Conservation (phyloP, 164 flowering plant genomes). For the Echeveria elegans region DNA sequence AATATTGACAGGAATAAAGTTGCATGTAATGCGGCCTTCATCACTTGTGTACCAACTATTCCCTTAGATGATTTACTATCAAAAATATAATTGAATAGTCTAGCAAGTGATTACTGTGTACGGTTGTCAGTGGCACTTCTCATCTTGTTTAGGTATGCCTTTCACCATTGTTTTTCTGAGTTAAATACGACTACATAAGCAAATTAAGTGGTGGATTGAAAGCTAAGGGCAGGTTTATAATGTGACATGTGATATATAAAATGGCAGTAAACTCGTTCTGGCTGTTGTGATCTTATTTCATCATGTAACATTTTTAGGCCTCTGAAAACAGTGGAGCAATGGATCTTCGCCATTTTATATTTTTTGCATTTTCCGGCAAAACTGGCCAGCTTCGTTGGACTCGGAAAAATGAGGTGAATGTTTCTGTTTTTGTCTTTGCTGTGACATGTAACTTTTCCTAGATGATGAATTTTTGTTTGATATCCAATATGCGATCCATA, state of each 20-base stretch:
- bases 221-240: neutral
- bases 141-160: neutral
- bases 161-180: neutral
- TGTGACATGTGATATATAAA: neutral
- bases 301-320: constrained; percentile 22
- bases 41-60: neutral
- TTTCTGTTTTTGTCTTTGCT: neutral
- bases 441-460: neutral
- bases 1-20: too few relatives aligned
- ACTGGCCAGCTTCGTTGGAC: constrained; percentile 67
- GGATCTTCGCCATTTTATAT: constrained; percentile 86
- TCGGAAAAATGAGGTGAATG: constrained; percentile 68
- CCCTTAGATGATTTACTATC: neutral
- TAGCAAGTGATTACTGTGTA: neutral
- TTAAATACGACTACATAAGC: neutral
- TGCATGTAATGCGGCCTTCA: neutral
- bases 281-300: neutral
- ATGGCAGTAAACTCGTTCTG: neutral
- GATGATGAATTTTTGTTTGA: neutral
- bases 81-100: neutral
- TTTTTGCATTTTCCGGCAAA: constrained; percentile 87
- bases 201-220: neutral
- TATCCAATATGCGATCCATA: neutral
- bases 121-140: neutral
- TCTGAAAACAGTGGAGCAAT: constrained; percentile 52